Percentiles rank a stretch among this genome's conserved stretches.
phyloP scores from a whole-genome alignment of 768 basidiomycete genomes.

The Melanogaster broomeanus region DNA sequence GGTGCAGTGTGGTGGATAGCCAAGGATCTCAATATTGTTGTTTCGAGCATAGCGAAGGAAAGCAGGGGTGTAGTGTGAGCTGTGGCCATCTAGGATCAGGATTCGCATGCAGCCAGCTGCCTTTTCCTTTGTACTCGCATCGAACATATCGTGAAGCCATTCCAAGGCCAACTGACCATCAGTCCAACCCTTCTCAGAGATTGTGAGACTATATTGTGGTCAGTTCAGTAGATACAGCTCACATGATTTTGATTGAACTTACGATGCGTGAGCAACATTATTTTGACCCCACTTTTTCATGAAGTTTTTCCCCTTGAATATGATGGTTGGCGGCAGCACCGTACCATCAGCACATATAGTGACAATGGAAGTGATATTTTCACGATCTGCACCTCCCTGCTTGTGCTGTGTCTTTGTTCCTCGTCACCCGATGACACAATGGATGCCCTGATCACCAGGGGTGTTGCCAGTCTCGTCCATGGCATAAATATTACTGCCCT shows the following conservation, averaged over 20 bases:
- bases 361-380: slow-evolving; percentile 25
- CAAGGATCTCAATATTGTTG: slow-evolving; percentile 40
- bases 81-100: slow-evolving; percentile 44
- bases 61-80: slow-evolving; percentile 37
- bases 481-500: slow-evolving; percentile 24
- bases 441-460: slow-evolving; percentile 1
- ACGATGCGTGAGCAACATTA: slow-evolving; percentile 38
- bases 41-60: slow-evolving; percentile 35
- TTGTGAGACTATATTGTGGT: slow-evolving; percentile 4
- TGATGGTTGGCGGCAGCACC: slow-evolving; percentile 31
- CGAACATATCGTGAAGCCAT: slow-evolving; percentile 29
- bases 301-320: slow-evolving; percentile 40
- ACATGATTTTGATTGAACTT: too few species aligned
- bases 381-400: slow-evolving; percentile 28
- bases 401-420: slow-evolving; percentile 33
- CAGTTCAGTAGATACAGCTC: too few species aligned
- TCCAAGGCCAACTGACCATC: slow-evolving; percentile 13
- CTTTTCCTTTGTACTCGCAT: slow-evolving; percentile 37
- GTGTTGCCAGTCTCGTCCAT: slow-evolving; percentile 36
- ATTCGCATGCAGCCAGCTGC: slow-evolving; percentile 30
- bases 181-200: slow-evolving; percentile 25
- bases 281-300: slow-evolving; percentile 33
- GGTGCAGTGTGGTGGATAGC: slow-evolving; percentile 30
- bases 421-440: slow-evolving; percentile 8
- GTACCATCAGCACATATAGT: slow-evolving; percentile 42